phyloP scores from a whole-genome alignment of 805 yeast genomes.

The Pichia manshurica region DNA sequence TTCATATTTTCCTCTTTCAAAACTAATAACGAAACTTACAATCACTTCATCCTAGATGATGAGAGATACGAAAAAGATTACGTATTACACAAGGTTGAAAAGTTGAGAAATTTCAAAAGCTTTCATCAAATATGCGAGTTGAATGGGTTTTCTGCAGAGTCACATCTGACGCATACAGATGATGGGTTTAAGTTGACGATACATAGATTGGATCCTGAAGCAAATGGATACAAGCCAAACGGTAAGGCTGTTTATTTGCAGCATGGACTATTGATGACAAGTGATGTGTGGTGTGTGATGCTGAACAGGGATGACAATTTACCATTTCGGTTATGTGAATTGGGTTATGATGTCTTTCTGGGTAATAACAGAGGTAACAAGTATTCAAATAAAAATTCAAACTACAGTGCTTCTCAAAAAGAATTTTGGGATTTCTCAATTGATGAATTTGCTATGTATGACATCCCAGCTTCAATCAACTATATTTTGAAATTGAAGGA shows the following conservation, averaged over 20 bases:
- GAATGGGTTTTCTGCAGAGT: constrained; percentile 68
- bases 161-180: constrained; percentile 67
- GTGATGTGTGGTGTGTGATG: constrained; percentile 60
- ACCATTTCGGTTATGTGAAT: constrained; percentile 70
- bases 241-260: constrained; percentile 71
- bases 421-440: constrained; percentile 88
- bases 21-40: constrained; percentile 21
- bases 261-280: constrained; percentile 86
- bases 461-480: constrained; percentile 80
- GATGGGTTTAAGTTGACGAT: constrained; percentile 74
- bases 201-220: constrained; percentile 53
- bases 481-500: constrained; percentile 57
- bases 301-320: constrained; percentile 40
- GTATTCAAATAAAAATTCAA: constrained; percentile 74
- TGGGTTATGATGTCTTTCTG: constrained; percentile 91
- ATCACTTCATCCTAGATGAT: constrained; percentile 17
- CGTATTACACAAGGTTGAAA: constrained; percentile 24
- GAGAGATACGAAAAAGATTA: constrained; percentile 16
- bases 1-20: constrained; percentile 19
- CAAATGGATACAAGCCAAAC: constrained; percentile 28
- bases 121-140: constrained; percentile 62
- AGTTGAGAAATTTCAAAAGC: constrained; percentile 40
- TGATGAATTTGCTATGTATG: constrained; percentile 88
- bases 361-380: constrained; percentile 93
- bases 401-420: constrained; percentile 32